These are phyloP conservation scores for Trichoderma sp. DNA, from an alignment of 2,329 filamentous ascomycete genomes.

Conservation along the genomic window DNA sequence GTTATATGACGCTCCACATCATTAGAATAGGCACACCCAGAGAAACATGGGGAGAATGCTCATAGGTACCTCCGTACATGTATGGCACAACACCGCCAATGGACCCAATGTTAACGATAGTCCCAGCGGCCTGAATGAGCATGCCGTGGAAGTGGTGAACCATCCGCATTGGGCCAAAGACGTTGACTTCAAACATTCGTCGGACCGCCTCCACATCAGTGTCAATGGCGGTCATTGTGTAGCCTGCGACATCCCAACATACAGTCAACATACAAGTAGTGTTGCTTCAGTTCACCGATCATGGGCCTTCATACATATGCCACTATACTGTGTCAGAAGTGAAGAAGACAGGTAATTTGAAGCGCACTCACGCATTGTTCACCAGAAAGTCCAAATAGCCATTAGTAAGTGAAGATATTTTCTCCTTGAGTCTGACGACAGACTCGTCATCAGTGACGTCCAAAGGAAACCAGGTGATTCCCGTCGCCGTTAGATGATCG, in stretches of 20 bases:
- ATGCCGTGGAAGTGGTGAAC: constrained; percentile 32
- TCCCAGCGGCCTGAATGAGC: constrained; percentile 33
- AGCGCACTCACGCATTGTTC: constrained; percentile 7
- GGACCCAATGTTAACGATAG: constrained; percentile 36
- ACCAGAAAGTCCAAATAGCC: constrained; percentile 12
- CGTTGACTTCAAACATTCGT: constrained; percentile 48
- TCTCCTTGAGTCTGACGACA: constrained; percentile 33
- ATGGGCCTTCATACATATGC: constrained; percentile 10
- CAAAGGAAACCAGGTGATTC: constrained; percentile 36
- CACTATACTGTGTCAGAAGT: background rate
- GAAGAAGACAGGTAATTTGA: background rate
- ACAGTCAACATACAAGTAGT: background rate
- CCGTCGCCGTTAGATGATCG: constrained; percentile 35
- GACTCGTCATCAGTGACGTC: constrained; percentile 40
- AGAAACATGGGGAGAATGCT: background rate
- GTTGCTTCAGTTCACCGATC: background rate
- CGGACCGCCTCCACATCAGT: constrained; percentile 39
- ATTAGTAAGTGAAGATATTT: constrained; percentile 28
- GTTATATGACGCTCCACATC: constrained; percentile 31
- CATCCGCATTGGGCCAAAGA: constrained; percentile 41
- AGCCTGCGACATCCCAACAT: constrained; percentile 34
- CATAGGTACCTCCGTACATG: constrained; percentile 30
- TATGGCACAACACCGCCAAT: constrained; percentile 33
- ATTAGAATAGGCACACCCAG: background rate
- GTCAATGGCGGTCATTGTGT: constrained; percentile 38